These are phyloP conservation scores for Ophiosphaerella narmari DNA, from an alignment of 2,329 filamentous ascomycete species.

Conservation along the genomic window DNA sequence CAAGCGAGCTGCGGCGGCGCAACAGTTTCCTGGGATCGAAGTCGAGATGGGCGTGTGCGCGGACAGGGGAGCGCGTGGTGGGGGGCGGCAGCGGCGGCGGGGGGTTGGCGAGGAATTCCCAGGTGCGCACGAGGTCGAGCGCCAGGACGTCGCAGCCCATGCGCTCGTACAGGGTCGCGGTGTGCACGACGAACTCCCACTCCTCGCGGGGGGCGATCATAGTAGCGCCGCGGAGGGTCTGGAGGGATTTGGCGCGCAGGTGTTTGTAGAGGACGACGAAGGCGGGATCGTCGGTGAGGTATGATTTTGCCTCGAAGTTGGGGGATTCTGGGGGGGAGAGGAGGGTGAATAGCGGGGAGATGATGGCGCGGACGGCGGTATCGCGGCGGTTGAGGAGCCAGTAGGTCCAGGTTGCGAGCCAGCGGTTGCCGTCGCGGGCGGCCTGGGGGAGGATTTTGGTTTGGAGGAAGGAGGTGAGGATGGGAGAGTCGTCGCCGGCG, in stretches of 20 bases:
- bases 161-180: conserved; percentile 79
- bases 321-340: conserved; percentile 70
- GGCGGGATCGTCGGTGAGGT: conserved; percentile 88
- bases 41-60: conserved; percentile 32
- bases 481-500: conserved; percentile 78
- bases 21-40: conserved; percentile 70
- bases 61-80: conserved; percentile 7
- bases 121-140: conserved; percentile 79
- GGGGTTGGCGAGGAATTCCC: conserved; percentile 71
- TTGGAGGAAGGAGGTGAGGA: conserved; percentile 74
- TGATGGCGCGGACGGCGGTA: conserved; percentile 80
- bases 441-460: conserved; percentile 80
- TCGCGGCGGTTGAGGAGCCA: conserved; percentile 85
- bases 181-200: conserved; percentile 88
- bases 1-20: conserved; percentile 73
- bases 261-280: conserved; percentile 86
- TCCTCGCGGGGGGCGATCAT: conserved; percentile 79
- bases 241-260: conserved; percentile 77
- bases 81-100: conserved; percentile 37
- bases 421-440: conserved; percentile 81
- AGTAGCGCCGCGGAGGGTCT: conserved; percentile 83
- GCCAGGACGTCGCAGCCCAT: conserved; percentile 95
- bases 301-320: conserved; percentile 75
- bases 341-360: conserved; percentile 78
- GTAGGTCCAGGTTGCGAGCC: conserved; percentile 94